phyloP scores from a whole-genome alignment of 2,329 filamentous ascomycete species.

The Fusarium albosuccineum region DNA sequence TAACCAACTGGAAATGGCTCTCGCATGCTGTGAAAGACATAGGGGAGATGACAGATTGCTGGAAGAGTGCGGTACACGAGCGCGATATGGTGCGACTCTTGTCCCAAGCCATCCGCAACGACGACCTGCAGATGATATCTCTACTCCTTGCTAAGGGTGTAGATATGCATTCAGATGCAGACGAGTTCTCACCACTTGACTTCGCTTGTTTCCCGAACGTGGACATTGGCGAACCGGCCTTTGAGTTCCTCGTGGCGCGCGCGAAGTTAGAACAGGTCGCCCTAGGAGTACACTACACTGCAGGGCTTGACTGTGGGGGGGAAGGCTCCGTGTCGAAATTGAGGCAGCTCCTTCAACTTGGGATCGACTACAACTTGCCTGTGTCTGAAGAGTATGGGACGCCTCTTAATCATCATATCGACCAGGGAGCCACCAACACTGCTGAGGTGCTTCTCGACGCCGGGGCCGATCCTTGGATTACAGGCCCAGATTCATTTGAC shows the following conservation, averaged over 20 bases:
- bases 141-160: background rate
- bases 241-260: background rate
- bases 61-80: background rate
- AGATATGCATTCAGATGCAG: background rate
- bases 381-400: background rate
- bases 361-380: background rate
- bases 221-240: background rate
- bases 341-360: background rate
- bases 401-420: background rate
- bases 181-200: background rate
- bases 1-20: background rate
- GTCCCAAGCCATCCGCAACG: background rate
- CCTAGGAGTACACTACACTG: background rate
- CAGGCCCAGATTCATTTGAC: no score
- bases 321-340: background rate
- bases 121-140: background rate
- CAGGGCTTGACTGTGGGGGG: fast-evolving
- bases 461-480: constrained; percentile 23
- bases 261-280: background rate
- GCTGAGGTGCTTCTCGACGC: constrained; percentile 2
- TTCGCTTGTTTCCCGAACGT: constrained; percentile 5
- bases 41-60: background rate
- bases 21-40: background rate
- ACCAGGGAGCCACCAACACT: background rate
- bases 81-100: background rate